Evolutionary conservation across 768 basidiomycete genomes (phyloP).

Genomic region (Mycena crocata): DNA sequence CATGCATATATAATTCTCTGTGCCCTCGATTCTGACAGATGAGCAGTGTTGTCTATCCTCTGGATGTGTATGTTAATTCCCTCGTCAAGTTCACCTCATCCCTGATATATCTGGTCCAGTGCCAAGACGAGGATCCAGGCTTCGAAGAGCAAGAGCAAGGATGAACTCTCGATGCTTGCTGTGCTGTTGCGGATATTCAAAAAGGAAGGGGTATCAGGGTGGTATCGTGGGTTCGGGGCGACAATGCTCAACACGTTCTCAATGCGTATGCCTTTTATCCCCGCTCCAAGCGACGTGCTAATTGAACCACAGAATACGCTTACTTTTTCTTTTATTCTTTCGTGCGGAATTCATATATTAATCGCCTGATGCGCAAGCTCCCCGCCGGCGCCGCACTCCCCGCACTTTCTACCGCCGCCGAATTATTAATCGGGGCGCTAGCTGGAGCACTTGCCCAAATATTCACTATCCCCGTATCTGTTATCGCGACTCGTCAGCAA

Average conservation of each 20-base stretch:
- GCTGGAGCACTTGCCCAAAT: constrained; percentile 97
- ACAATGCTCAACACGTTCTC: constrained; percentile 99
- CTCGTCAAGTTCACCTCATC: background rate
- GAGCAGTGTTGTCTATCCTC: constrained; percentile 87
- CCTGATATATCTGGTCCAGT: constrained; percentile 52
- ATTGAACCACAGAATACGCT: constrained; percentile 82
- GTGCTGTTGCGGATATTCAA: constrained; percentile 79
- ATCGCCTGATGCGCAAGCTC: constrained; percentile 69
- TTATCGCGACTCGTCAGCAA: constrained; percentile 98
- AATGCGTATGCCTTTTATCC: constrained; percentile 73
- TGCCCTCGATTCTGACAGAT: constrained; percentile 19
- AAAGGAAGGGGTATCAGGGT: constrained; percentile 84
- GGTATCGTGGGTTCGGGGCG: constrained; percentile 93
- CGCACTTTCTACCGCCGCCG: constrained; percentile 78
- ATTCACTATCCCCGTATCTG: constrained; percentile 97
- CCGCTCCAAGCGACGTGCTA: background rate
- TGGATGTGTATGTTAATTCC: constrained; percentile 84
- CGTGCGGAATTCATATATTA: constrained; percentile 86
- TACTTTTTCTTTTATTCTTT: constrained; percentile 99
- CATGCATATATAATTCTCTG: constrained; percentile 31
- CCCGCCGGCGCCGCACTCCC: constrained; percentile 71
- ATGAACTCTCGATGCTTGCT: constrained; percentile 67
- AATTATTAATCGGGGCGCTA: constrained; percentile 88
- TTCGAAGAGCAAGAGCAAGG: constrained; percentile 62
- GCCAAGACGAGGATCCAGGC: constrained; percentile 97